Base-by-base conservation (phyloP, 1,284 basidiomycete genomes). In the Ustilago tritici region DNA sequence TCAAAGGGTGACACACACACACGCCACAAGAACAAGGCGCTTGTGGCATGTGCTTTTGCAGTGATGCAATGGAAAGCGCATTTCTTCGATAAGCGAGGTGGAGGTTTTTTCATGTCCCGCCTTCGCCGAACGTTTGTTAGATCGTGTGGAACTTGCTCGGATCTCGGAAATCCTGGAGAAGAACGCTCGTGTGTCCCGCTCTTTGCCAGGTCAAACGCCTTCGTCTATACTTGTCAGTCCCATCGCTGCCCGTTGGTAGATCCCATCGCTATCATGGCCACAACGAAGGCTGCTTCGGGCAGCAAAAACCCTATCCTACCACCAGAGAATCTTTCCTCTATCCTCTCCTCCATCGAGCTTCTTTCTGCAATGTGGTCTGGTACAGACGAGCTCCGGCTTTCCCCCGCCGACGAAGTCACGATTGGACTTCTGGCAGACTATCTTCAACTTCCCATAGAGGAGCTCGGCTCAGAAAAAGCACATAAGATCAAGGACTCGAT, bases 331-430 rank as follows among this genome's bases (percentile, higher is more conserved):
- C 65, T 81, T 9, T 36, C 49, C 14, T 23, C 50, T 17, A 56
- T 49, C 12, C 47, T 79, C 10, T 59, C 57, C 2, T 56, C 77
- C 1, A 60, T 79, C 63, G 74, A 81, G 52, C 56, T 81, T 19
- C 56, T 81, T 15, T 57, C 65, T 11, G 73, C 79, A 49, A 81
- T 81, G 79, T 81, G 79, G 79, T 58, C 57, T 6, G 77, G 73
- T 1, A 43, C 49, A 7, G 75, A 72, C 49, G 77, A 79, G 43
- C 56, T 81, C 0, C 15, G 23, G 5, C 38, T 80, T 28, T 14
- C 57, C 2, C 2, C 54, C 2, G 17, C 36, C 3, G 72, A 70
- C 15, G 70, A 76, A 19, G 11, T 6, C 1, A 32, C 58, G 11
- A 60, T 75, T 7, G 38, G 52, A 12, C 4, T 7, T 0, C 47